phyloP scores from a whole-genome alignment of 2,329 filamentous ascomycete species.

The Leptographium galeiforme region DNA sequence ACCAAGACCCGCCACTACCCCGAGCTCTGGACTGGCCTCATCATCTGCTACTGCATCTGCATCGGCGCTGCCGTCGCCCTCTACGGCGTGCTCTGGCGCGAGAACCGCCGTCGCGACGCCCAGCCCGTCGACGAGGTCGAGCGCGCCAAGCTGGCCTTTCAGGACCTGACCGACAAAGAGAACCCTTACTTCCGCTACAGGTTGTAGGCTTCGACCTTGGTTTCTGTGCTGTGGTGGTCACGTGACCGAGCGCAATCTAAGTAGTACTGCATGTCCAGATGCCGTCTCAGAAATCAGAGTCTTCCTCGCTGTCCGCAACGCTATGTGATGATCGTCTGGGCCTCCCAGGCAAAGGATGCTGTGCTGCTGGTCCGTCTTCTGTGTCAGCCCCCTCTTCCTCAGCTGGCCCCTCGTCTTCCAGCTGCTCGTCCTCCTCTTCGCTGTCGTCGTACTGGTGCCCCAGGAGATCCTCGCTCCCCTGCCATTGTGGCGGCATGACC shows the following conservation, averaged over 20 bases:
- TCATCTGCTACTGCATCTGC: slow-evolving; percentile 54
- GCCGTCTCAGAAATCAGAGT: slow-evolving; percentile 6
- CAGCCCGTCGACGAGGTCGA: slow-evolving; percentile 44
- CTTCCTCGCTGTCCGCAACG: slow-evolving; percentile 11
- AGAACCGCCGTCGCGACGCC: slow-evolving; percentile 39
- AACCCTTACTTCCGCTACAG: slow-evolving; percentile 23
- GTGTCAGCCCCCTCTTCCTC: not conserved
- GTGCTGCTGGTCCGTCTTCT: not conserved
- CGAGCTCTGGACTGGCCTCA: slow-evolving; percentile 55
- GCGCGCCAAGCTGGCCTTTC: slow-evolving; percentile 50
- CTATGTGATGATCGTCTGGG: slow-evolving; percentile 3
- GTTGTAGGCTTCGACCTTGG: not conserved
- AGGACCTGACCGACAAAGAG: slow-evolving; percentile 55
- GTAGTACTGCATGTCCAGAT: no score
- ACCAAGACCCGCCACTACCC: slow-evolving; percentile 56
- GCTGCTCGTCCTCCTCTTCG: slow-evolving; percentile 7
- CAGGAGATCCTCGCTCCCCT: slow-evolving; percentile 51
- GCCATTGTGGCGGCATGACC: slow-evolving; percentile 50
- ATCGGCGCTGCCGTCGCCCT: slow-evolving; percentile 42
- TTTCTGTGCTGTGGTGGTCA: no score
- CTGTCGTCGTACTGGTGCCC: slow-evolving; percentile 16
- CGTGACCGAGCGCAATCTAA: no score
- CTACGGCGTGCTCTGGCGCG: slow-evolving; percentile 44
- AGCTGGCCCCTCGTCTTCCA: not conserved
- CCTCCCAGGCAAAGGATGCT: not conserved